A percentile compares a stretch with the other conserved stretches of the same genome.
Conservation (phyloP, 805 yeast species). For the Yarrowia divulgata region DNA sequence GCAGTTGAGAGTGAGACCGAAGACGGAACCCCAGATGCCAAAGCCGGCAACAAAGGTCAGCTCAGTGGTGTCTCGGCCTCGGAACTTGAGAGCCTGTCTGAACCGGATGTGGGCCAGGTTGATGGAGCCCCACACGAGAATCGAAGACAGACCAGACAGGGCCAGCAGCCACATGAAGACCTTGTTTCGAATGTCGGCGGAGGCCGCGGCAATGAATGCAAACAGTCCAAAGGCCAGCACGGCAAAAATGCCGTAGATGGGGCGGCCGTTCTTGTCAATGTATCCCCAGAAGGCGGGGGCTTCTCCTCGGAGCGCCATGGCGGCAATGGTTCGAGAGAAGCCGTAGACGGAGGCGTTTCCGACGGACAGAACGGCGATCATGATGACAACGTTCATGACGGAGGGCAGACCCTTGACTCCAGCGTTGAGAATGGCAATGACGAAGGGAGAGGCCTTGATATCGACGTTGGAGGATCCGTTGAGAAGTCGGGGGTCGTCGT, state of each 20-base stretch:
- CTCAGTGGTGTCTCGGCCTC: conserved; percentile 68
- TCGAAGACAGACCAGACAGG: conserved; percentile 65
- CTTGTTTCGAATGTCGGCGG: conserved; percentile 54
- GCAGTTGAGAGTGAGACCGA: conserved; percentile 63
- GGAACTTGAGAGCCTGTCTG: conserved; percentile 66
- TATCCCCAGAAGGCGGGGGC: conserved; percentile 66
- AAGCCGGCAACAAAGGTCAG: conserved; percentile 66
- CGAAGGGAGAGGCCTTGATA: conserved; percentile 79
- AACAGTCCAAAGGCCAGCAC: conserved; percentile 63
- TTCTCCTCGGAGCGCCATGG: conserved; percentile 68
- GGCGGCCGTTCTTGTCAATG: conserved; percentile 73
- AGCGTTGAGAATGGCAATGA: conserved; percentile 69
- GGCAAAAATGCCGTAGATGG: conserved; percentile 62
- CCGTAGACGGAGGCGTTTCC: conserved; percentile 78
- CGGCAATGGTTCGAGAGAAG: conserved; percentile 68
- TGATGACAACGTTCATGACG: conserved; percentile 71
- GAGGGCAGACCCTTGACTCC: conserved; percentile 71
- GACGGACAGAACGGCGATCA: conserved; percentile 71
- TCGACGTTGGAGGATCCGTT: conserved; percentile 58
- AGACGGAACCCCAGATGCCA: conserved; percentile 68
- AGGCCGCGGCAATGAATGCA: conserved; percentile 64
- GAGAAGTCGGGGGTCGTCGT: conserved; percentile 56
- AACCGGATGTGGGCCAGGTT: conserved; percentile 67
- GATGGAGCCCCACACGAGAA: conserved; percentile 70
- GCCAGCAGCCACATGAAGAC: conserved; percentile 73